phyloP scores from a whole-genome alignment of 805 yeast species.

The Candida dendrica region DNA sequence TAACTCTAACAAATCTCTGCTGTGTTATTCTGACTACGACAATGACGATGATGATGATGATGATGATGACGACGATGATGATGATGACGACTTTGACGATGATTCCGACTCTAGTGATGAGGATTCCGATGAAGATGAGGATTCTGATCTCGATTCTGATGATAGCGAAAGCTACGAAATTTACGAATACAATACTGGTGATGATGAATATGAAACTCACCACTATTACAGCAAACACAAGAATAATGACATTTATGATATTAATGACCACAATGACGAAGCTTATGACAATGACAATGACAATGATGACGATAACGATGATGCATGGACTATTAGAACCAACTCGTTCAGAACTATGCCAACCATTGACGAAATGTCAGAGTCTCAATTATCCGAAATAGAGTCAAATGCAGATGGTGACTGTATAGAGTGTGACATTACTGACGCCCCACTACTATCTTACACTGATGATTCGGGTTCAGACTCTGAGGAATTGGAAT shows the following conservation, averaged over 20 bases:
- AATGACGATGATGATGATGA: background rate
- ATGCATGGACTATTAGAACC: constrained; percentile 1
- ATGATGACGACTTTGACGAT: constrained; percentile 17
- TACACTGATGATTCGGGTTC: background rate
- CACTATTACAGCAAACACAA: background rate
- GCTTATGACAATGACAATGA: constrained; percentile 1
- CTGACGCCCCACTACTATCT: background rate
- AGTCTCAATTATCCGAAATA: background rate
- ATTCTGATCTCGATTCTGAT: constrained; percentile 14
- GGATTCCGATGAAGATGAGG: constrained; percentile 18
- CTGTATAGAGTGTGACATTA: background rate
- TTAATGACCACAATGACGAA: background rate
- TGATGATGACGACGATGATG: constrained; percentile 20
- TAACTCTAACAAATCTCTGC: constrained; percentile 5
- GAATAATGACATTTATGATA: background rate
- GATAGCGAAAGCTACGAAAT: background rate
- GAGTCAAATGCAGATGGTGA: background rate
- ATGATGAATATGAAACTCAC: constrained; percentile 3
- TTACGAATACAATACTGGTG: constrained; percentile 1
- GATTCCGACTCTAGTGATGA: constrained; percentile 24
- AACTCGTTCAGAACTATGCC: background rate
- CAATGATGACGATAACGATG: constrained; percentile 1
- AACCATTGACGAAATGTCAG: background rate
- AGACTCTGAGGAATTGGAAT: background rate
- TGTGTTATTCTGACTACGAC: background rate